Evolutionary conservation across 2,329 filamentous ascomycete genomes (phyloP).

Genomic region (Xylariaceae sp.): DNA sequence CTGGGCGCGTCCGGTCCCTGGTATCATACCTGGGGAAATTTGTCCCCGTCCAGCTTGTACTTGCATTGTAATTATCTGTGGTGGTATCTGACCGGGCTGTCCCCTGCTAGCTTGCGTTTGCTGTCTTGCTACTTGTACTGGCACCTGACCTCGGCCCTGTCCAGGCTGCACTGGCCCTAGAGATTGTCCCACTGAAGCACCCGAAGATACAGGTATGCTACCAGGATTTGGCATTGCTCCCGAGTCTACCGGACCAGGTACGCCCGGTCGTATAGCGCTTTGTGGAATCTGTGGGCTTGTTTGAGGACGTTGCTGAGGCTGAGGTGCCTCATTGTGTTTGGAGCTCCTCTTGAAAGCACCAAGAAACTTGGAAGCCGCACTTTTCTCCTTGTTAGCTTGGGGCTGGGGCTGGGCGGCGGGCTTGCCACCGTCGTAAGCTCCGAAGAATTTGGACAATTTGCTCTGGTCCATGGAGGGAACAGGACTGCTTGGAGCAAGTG

Average conservation of each 20-base stretch:
- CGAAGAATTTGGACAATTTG: slow-evolving; percentile 40
- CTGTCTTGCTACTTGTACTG: slow-evolving; percentile 28
- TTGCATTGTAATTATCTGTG: slow-evolving; percentile 9
- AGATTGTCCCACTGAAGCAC: slow-evolving; percentile 1
- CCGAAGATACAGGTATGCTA: background rate
- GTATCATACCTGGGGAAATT: slow-evolving; percentile 19
- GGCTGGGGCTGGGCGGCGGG: slow-evolving; percentile 22
- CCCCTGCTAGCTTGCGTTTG: slow-evolving; percentile 29
- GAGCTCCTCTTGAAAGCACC: slow-evolving; percentile 40
- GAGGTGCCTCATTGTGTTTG: slow-evolving; percentile 28
- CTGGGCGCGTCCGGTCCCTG: slow-evolving; percentile 31
- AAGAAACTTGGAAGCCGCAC: slow-evolving; percentile 39
- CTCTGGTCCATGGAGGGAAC: slow-evolving; percentile 32
- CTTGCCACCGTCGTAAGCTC: slow-evolving; percentile 32
- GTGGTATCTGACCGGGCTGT: slow-evolving; percentile 7
- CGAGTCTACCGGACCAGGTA: background rate
- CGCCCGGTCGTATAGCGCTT: slow-evolving; percentile 13
- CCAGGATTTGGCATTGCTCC: background rate
- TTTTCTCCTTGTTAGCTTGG: slow-evolving; percentile 38
- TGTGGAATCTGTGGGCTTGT: slow-evolving; percentile 29
- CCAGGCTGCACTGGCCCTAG: slow-evolving; percentile 24
- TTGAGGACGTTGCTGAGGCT: slow-evolving; percentile 29
- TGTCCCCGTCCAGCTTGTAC: slow-evolving; percentile 28
- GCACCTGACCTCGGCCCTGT: slow-evolving; percentile 28
- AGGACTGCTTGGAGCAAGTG: slow-evolving; percentile 31